Percentiles rank a stretch among this genome's conserved stretches.
These are phyloP conservation scores for Mrakia gelida DNA, from an alignment of 768 basidiomycete species.

Conservation along the genomic window DNA sequence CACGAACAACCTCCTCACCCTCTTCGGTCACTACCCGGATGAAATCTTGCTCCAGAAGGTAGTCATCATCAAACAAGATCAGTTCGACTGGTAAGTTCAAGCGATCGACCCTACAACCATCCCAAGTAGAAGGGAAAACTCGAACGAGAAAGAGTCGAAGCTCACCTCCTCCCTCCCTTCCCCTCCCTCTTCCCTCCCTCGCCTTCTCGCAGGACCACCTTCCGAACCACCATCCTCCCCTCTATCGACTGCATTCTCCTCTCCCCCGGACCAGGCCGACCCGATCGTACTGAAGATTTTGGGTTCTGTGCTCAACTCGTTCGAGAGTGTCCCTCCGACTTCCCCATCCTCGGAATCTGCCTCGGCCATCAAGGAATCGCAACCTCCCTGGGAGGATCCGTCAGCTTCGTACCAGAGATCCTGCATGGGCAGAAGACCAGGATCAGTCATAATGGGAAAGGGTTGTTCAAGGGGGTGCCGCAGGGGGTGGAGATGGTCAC, in stretches of 20 bases:
- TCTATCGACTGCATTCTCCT: conserved; percentile 45
- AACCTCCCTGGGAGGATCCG: conserved; percentile 21
- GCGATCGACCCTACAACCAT: not conserved
- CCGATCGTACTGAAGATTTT: conserved; percentile 36
- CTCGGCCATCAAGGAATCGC: conserved; percentile 34
- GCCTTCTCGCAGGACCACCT: conserved; percentile 36
- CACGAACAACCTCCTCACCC: conserved; percentile 45
- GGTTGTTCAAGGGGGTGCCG: conserved; percentile 56
- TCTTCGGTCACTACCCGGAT: conserved; percentile 41
- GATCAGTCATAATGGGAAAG: conserved; percentile 57
- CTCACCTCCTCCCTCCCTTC: not conserved
- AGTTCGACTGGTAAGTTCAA: conserved; percentile 38
- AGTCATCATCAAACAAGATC: conserved; percentile 42
- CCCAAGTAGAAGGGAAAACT: too few relatives aligned
- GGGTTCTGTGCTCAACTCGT: conserved; percentile 23
- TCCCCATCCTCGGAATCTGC: conserved; percentile 33
- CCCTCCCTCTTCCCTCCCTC: not conserved
- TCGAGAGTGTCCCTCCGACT: not conserved
- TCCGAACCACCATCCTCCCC: conserved; percentile 37
- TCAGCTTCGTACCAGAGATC: conserved; percentile 25
- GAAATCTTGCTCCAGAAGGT: conserved; percentile 37
- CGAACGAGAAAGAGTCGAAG: not conserved
- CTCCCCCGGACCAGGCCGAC: conserved; percentile 45
- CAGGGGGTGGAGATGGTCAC: conserved; percentile 24
- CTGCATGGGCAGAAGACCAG: conserved; percentile 65